Base-by-base conservation (phyloP, 768 basidiomycete genomes). In the Mycena floridula region DNA sequence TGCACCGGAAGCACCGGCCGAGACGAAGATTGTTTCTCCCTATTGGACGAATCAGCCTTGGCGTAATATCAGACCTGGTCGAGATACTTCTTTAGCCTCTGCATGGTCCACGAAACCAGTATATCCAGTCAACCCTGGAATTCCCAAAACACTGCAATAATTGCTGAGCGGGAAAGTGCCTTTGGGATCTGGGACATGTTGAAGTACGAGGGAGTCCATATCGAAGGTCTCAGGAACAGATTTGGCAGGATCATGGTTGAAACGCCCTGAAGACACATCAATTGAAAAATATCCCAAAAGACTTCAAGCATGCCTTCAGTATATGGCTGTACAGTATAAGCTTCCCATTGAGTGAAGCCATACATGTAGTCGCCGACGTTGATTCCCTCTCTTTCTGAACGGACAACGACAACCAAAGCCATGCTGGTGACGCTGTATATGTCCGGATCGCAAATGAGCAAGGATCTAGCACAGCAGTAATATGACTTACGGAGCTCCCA, bases 381-480 rank as follows among this genome's bases (percentile, higher is more conserved):
- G 49, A 55, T 52, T 20, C 53, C 48, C 15, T 55, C 45, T 28
- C 59, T 55, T 49, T 66, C 65, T 4, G 61, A 63, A 16, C 64
- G 55, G 16, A 68, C 35, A 23, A 69, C 63, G n/a, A 55, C 47
- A 7, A 57, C 61, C 20, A 70, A 53, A 7, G 53, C 61, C 49
- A 52, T 58, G 25, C 53, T 48, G n/a, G 35, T 30, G 9, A 53
- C 18, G 6, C 52, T 59, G 37, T 9, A 22, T 16, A 22, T n/a
- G n/a, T n/a, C n/a, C n/a, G n/a, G n/a, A n/a, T n/a, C n/a, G n/a
- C n/a, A n/a, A n/a, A n/a, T n/a, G n/a, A n/a, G n/a, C n/a, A n/a
- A n/a, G n/a, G n/a, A n/a, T n/a, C n/a, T n/a, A n/a, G n/a, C n/a
- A n/a, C n/a, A n/a, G n/a, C n/a, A n/a, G n/a, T n/a, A n/a, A n/a